Evolutionary conservation across 306 rosid species (phyloP).

Genomic region (Corylus heterophylla): DNA sequence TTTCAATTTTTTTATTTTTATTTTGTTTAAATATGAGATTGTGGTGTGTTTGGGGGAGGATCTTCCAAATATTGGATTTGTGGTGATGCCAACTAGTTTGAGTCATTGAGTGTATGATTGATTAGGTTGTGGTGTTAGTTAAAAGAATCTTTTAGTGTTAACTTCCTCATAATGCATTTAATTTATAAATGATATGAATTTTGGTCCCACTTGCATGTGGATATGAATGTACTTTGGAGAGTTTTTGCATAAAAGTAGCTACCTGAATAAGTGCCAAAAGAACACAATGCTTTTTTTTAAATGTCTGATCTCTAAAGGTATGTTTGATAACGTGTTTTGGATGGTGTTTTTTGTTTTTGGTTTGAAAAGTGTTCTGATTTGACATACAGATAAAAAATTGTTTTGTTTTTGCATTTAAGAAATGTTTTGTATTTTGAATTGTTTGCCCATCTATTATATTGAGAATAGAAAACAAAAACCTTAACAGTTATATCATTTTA

Average conservation of each 20-base stretch:
- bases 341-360: too few relatives aligned
- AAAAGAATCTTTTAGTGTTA: constrained; percentile 3
- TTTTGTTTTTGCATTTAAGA: too few relatives aligned
- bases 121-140: constrained; percentile 4
- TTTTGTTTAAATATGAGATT: background rate
- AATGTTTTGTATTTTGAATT: too few relatives aligned
- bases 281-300: background rate
- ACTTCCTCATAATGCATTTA: background rate
- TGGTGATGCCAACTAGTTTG: background rate
- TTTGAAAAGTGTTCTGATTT: too few relatives aligned
- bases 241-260: background rate
- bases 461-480: too few relatives aligned
- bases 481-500: too few relatives aligned
- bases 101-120: background rate
- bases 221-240: background rate
- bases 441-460: too few relatives aligned
- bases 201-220: constrained; percentile 15
- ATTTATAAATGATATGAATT: background rate
- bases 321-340: too few relatives aligned
- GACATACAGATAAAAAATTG: too few relatives aligned
- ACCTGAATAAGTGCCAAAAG: background rate
- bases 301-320: too few relatives aligned
- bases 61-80: background rate
- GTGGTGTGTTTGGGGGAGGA: background rate
- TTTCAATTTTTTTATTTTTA: background rate